Evolutionary conservation across 1,139 yeast genomes (phyloP).

Genomic region (Suhomyces bokatorum): DNA sequence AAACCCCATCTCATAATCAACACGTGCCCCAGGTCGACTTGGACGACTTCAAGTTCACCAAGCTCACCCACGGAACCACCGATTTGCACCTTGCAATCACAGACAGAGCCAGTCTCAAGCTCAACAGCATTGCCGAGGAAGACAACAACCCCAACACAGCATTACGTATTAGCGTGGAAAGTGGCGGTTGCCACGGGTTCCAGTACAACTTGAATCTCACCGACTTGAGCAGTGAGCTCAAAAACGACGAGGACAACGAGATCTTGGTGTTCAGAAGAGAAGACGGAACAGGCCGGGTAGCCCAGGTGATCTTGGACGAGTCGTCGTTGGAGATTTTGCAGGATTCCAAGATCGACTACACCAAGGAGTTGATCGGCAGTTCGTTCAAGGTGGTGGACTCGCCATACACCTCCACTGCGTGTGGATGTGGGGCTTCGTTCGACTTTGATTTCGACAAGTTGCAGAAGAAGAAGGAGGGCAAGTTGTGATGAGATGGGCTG

Average conservation of each 20-base stretch:
- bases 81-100: slow-evolving; percentile 43
- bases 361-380: slow-evolving; percentile 91
- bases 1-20: slow-evolving; percentile 1
- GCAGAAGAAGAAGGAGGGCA: slow-evolving; percentile 22
- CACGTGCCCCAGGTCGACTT: slow-evolving; percentile 26
- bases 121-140: slow-evolving; percentile 53
- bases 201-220: slow-evolving; percentile 78
- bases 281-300: slow-evolving; percentile 39
- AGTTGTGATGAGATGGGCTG: slow-evolving; percentile 1
- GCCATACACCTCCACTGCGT: slow-evolving; percentile 85
- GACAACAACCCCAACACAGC: slow-evolving; percentile 67
- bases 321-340: slow-evolving; percentile 78
- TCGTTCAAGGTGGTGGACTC: slow-evolving; percentile 90
- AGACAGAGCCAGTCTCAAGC: slow-evolving; percentile 45
- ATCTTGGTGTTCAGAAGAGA: slow-evolving; percentile 63
- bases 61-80: slow-evolving; percentile 37
- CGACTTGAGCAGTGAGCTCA: slow-evolving; percentile 44
- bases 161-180: slow-evolving; percentile 78
- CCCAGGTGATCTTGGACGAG: slow-evolving; percentile 75
- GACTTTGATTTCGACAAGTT: slow-evolving; percentile 76
- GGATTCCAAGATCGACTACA: slow-evolving; percentile 85
- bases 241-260: slow-evolving; percentile 40
- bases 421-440: slow-evolving; percentile 97
- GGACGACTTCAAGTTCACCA: slow-evolving; percentile 34
- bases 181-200: slow-evolving; percentile 99